Base-by-base conservation (phyloP, 805 yeast species). In the Yarrowia bubula region DNA sequence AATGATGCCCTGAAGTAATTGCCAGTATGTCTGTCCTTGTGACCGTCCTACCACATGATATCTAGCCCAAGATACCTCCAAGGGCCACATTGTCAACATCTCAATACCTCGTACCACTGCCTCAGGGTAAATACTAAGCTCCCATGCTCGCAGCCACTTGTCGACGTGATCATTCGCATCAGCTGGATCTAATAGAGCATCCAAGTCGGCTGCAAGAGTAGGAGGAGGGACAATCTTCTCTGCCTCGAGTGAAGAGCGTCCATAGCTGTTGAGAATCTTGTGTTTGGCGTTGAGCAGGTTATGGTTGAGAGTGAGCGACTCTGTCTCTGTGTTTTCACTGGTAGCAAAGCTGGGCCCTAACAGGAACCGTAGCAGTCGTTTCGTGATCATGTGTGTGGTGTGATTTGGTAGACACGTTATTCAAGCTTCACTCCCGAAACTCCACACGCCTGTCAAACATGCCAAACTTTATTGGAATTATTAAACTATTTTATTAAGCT, bases 51-150 rank as follows among this genome's bases (percentile, higher is more conserved):
- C 8, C 4, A 42, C 43, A 17, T 55, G 61, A 31, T 55, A 55
- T 13, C 61, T n/a, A 8, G 61, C 61, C 61, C 61, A 55, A 7
- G 61, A 55, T 17, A 55, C 61, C 22, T 55, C 61, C 38, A 55
- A 8, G 18, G 61, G 61, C 61, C 61, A 55, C 61, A 55, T 55
- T 22, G 28, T 47, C 47, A 55, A 10, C 61, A 55, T 55, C 47
- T 55, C 61, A 6, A 55, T 41, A 10, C 61, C 61, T 11, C 61
- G 28, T 13, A 55, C 46, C 11, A 39, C 7, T 7, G 38, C 61
- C 38, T 55, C 61, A 7, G 61, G 61, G 11, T n/a, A 28, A 9
- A 55, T 55, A 15, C 61, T 41, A 11, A 55, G 47, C 31, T 55
- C 47, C 46, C 61, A 55, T 15, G 61, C 61, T 8, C 37, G 37